These are phyloP conservation scores for Saccharomycopsis sp. DNA, from an alignment of 805 yeast species.

Conservation along the genomic window DNA sequence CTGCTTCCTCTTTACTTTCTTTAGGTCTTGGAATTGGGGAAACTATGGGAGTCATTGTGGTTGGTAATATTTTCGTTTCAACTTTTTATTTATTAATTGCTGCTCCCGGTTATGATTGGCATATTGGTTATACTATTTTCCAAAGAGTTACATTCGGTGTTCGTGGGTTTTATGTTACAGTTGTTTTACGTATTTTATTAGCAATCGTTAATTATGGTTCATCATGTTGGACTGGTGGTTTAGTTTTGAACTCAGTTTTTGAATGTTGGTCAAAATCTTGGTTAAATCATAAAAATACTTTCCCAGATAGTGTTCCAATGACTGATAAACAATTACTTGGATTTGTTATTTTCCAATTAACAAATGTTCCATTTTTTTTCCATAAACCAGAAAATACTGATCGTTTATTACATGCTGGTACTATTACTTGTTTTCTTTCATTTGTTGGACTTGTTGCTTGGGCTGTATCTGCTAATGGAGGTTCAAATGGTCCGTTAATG, in stretches of 20 bases:
- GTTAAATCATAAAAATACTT: slow-evolving; percentile 20
- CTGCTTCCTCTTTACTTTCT: slow-evolving; percentile 24
- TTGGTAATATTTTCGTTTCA: slow-evolving; percentile 22
- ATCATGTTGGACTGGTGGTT: slow-evolving; percentile 35
- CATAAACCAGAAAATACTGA: slow-evolving; percentile 27
- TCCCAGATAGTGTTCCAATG: slow-evolving; percentile 21
- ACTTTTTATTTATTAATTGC: slow-evolving; percentile 19
- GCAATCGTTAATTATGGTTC: slow-evolving; percentile 40
- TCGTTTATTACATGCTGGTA: too few species aligned
- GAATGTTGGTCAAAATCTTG: slow-evolving; percentile 32
- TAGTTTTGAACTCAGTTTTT: slow-evolving; percentile 29
- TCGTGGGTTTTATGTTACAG: slow-evolving; percentile 32
- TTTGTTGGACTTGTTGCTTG: slow-evolving; percentile 27
- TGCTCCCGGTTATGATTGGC: slow-evolving; percentile 18
- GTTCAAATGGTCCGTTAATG: slow-evolving; percentile 25
- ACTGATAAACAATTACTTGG: slow-evolving; percentile 31
- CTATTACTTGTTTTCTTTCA: too few species aligned
- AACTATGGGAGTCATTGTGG: slow-evolving; percentile 23
- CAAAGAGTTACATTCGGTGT: slow-evolving; percentile 40
- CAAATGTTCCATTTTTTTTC: slow-evolving; percentile 22
- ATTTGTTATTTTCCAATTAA: slow-evolving; percentile 29
- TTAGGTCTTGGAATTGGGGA: slow-evolving; percentile 22
- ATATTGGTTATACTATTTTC: slow-evolving; percentile 29
- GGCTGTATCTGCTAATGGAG: slow-evolving; percentile 23
- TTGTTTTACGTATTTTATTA: slow-evolving; percentile 32